Evolutionary conservation across 1,284 basidiomycete species (phyloP), one percentile per base, ranked within the genome.

Genomic region (Cutaneotrichosporon dermatis): DNA sequence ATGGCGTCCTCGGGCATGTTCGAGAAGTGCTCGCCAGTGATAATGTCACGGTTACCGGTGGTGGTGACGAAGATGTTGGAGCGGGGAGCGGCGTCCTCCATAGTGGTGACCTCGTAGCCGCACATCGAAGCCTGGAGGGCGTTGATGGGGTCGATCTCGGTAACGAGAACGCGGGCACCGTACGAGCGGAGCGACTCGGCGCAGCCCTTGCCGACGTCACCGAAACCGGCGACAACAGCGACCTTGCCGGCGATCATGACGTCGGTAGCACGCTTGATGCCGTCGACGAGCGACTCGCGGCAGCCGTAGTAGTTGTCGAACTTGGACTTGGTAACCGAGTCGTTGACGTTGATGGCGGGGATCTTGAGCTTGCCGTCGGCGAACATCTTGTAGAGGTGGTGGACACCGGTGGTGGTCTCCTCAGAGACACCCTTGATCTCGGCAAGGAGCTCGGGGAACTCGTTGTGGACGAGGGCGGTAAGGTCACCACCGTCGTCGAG

Each of bases 211-310:
- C 95, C 95, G 73, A 99, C 95, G 76, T 99, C 95, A 83, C 95
- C 95, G 80, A 90, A 99, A 65, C 95, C 95, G 71, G 95, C 95
- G 71, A 99, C 95, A 67, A 99, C 90, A 62, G 94, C 94, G 69
- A 98, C 92, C 83, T 99, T 99, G 63, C 95, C 95, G 72, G 96
- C 96, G 77, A 99, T 87, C 95, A 99, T 99, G 79, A 99, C 92
- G 80, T 99, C 95, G 71, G 95, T 99, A 64, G 95, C 95, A 78
- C 95, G 92, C 86, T 99, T 99, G 84, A 99, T 98, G 76, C 95
- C 95, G 79, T 99, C 95, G 69, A 99, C 96, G 69, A 99, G 90
- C 54, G 95, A 99, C 82, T 99, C 96, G 75, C 96, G 91, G 83
- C 95, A 99, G 66, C 93, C 93, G 79, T 97, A 97, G 79, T 78